These are phyloP conservation scores for Malassezia restricta DNA, from an alignment of 1,284 basidiomycete species.

Conservation along the genomic window DNA sequence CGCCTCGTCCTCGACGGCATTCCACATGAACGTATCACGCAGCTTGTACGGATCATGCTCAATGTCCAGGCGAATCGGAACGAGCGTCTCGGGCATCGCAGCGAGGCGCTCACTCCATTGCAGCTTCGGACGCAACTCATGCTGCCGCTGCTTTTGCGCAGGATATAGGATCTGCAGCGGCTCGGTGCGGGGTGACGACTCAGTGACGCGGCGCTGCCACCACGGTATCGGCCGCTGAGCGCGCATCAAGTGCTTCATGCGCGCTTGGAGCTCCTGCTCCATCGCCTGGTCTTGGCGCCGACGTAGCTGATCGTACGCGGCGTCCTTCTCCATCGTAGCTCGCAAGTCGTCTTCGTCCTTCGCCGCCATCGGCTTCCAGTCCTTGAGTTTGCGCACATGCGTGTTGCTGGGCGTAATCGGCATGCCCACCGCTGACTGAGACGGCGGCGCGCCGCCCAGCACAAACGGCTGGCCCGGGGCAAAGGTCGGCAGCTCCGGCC, in stretches of 20 bases:
- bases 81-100: constrained; percentile 61
- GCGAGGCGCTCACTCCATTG: constrained; percentile 53
- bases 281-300: constrained; percentile 30
- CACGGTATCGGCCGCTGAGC: constrained; percentile 27
- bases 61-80: constrained; percentile 86
- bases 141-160: constrained; percentile 49
- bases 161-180: constrained; percentile 31
- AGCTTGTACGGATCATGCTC: constrained; percentile 80
- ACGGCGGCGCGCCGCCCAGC: constrained; percentile 43
- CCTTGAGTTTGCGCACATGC: constrained; percentile 53
- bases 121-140: constrained; percentile 47
- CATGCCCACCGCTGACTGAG: constrained; percentile 40
- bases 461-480: constrained; percentile 30
- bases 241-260: constrained; percentile 25
- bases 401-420: constrained; percentile 57
- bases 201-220: constrained; percentile 33
- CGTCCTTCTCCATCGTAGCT: constrained; percentile 53
- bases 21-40: constrained; percentile 95
- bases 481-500: constrained; percentile 9
- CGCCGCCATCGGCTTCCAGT: constrained; percentile 48
- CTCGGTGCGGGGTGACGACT: constrained; percentile 18
- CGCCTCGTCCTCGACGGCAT: constrained; percentile 72
- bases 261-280: constrained; percentile 25
- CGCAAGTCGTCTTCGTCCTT: constrained; percentile 51
- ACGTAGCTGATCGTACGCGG: constrained; percentile 48